Conservation (phyloP, 164 flowering plant species). For the Chimonanthus praecox region DNA sequence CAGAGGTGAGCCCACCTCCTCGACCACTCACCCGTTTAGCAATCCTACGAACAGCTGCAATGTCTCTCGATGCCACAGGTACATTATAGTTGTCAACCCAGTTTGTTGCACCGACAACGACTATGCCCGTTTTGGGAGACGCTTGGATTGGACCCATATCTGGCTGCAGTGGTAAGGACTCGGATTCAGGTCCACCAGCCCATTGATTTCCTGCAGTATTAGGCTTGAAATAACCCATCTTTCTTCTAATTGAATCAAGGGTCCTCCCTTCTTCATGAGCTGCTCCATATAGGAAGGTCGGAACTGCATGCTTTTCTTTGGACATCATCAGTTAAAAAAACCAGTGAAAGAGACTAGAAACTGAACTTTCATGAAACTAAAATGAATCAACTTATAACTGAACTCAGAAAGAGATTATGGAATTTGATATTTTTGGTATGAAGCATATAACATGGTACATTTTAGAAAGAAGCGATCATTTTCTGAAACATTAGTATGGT, state of each 20-base stretch:
- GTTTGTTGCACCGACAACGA: slow-evolving; percentile 52
- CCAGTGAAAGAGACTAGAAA: neutral
- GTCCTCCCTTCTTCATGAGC: slow-evolving; percentile 61
- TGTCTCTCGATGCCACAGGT: slow-evolving; percentile 53
- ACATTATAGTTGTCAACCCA: slow-evolving; percentile 67
- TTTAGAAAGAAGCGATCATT: neutral
- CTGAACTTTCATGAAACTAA: neutral
- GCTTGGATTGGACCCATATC: slow-evolving; percentile 52
- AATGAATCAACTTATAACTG: no score
- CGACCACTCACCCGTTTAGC: slow-evolving; percentile 65
- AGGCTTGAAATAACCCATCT: slow-evolving; percentile 62
- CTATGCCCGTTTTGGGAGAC: slow-evolving; percentile 42
- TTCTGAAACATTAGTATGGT: neutral
- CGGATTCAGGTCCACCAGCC: slow-evolving; percentile 50
- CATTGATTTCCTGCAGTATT: slow-evolving; percentile 56
- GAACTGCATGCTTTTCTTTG: slow-evolving; percentile 38
- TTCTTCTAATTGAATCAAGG: slow-evolving; percentile 53
- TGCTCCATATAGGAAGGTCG: slow-evolving; percentile 60
- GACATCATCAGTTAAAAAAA: neutral
- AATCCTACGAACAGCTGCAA: slow-evolving; percentile 39
- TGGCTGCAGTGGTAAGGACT: slow-evolving; percentile 35
- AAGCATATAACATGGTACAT: neutral
- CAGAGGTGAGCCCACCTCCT: slow-evolving; percentile 72
- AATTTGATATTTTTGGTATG: neutral
- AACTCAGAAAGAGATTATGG: no score